Evolutionary conservation across 768 basidiomycete species (phyloP), one percentile per base, ranked within the genome.

Genomic region (Boletellus ananas): DNA sequence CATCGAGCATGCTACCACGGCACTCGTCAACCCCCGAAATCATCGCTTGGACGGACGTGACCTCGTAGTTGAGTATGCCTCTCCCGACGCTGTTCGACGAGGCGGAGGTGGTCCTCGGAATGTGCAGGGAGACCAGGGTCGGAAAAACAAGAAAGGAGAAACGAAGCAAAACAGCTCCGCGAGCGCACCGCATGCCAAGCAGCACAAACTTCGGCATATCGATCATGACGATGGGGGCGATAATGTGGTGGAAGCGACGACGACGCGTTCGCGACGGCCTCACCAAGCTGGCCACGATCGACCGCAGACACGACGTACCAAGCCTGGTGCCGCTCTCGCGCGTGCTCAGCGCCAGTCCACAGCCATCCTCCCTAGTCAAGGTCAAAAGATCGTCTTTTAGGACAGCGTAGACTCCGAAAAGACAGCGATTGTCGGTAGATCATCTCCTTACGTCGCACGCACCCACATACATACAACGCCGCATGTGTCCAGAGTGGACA

Each of bases 51-150:
- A 90, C 65, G 92, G 92, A 8, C 79, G 94, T 43, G 82, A 86
- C 44, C 80, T 99, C 45, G 84, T 87, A 4, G 81, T 97, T 27
- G 89, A 94, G 69, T 94, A 85, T 56, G 93, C 92, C n/a, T 84
- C 87, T 34, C 76, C 86, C 8, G 91, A 94, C 13, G 93, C 92
- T 7, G 90, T 94, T 33, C 82, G 89, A 17, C 80, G 93, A 4
- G 90, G 92, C n/a, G 85, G 81, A 4, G 84, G 82, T 10, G 58
- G 61, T 34, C 53, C 57, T 46, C 58, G 53, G 51, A 34, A 49
- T 50, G 17, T 57, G 47, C 48, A 56, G 55, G 52, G 64, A 58
- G 63, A 63, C 37, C 59, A 38, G 16, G 62, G 60, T 42, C 60
- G 21, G 45, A 52, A 54, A 38, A 20, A 34, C n/a, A 41, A 5